A percentile compares a stretch with the other conserved stretches of the same genome.
Conservation (phyloP, 2,329 filamentous ascomycete species). For the Cladosporium sphaerospermum region DNA sequence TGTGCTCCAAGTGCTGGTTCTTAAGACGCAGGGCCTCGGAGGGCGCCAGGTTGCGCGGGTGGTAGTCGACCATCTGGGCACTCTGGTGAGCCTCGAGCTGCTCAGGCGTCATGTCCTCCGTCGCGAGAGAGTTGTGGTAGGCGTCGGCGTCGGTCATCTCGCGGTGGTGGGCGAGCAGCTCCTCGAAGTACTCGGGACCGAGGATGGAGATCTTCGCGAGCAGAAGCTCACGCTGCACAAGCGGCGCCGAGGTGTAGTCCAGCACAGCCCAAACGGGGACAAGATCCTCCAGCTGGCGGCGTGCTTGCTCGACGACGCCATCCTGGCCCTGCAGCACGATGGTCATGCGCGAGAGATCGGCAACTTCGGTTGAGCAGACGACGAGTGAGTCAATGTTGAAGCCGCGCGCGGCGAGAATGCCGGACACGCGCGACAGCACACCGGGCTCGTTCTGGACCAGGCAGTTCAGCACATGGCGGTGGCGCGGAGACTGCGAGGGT, state of each 20-base stretch:
- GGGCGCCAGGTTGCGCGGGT: slow-evolving; percentile 77
- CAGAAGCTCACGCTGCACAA: slow-evolving; percentile 92
- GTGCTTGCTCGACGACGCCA: slow-evolving; percentile 93
- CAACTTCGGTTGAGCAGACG: slow-evolving; percentile 95
- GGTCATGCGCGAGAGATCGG: slow-evolving; percentile 96
- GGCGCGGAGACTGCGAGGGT: slow-evolving; percentile 74
- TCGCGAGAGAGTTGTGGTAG: slow-evolving; percentile 10
- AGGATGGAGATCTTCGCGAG: slow-evolving; percentile 95
- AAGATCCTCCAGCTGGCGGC: slow-evolving; percentile 89
- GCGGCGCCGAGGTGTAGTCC: slow-evolving; percentile 85
- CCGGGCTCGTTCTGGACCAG: slow-evolving; percentile 98
- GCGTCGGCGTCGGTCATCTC: slow-evolving; percentile 64
- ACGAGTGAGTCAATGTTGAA: slow-evolving; percentile 99
- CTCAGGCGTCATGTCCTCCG: slow-evolving; percentile 20
- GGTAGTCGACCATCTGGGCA: slow-evolving; percentile 58
- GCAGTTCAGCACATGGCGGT: slow-evolving; percentile 95
- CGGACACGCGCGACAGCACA: slow-evolving; percentile 91
- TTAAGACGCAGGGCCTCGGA: slow-evolving; percentile 92
- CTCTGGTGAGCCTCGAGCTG: slow-evolving; percentile 18
- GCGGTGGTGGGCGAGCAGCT: slow-evolving; percentile 88
- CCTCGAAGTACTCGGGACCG: slow-evolving; percentile 96
- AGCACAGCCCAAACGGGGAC: slow-evolving; percentile 98
- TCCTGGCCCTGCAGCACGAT: slow-evolving; percentile 96
- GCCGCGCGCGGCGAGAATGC: slow-evolving; percentile 88
- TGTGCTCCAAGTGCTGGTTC: slow-evolving; percentile 92